phyloP scores from a whole-genome alignment of 2,329 filamentous ascomycete genomes.

The Coleophoma cylindrospora region DNA sequence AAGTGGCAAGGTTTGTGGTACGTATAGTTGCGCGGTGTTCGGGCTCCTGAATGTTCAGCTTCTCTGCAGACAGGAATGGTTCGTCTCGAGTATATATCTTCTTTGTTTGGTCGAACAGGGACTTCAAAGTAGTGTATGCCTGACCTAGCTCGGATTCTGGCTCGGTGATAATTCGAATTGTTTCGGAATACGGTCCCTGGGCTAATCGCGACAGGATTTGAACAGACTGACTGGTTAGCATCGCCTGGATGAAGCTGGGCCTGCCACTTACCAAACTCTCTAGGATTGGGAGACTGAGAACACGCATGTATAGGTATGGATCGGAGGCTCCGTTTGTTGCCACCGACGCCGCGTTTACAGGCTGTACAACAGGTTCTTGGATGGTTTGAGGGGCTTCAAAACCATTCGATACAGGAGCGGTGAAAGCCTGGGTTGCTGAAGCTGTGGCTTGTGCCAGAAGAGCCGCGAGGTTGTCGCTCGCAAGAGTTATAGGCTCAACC shows the following conservation, averaged over 20 bases:
- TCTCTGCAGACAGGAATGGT: conserved; percentile 46
- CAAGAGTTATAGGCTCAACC: conserved; percentile 2
- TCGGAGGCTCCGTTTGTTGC: conserved; percentile 10
- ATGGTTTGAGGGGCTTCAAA: not conserved
- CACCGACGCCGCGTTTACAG: not conserved
- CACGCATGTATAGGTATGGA: conserved; percentile 36
- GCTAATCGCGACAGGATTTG: conserved; percentile 54
- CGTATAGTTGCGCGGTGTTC: conserved; percentile 54
- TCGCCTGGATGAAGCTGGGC: not conserved
- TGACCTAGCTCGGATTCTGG: conserved; percentile 51
- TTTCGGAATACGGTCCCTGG: conserved; percentile 50
- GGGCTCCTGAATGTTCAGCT: conserved; percentile 43
- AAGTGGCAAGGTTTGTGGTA: conserved; percentile 61
- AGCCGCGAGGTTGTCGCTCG: conserved; percentile 9
- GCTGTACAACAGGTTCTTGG: not conserved
- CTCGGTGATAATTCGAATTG: conserved; percentile 50
- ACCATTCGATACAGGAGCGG: not conserved
- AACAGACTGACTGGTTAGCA: conserved; percentile 37
- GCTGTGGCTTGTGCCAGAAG: conserved; percentile 13
- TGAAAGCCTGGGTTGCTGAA: not conserved
- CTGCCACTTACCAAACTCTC: conserved; percentile 49
- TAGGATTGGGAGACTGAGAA: conserved; percentile 55
- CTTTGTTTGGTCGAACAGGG: conserved; percentile 58
- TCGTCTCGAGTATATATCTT: conserved; percentile 51
- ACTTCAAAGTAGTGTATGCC: conserved; percentile 57